A percentile compares a stretch with the other conserved stretches of the same genome.
phyloP scores from a whole-genome alignment of 768 basidiomycete genomes.

The Pholiota microspora region DNA sequence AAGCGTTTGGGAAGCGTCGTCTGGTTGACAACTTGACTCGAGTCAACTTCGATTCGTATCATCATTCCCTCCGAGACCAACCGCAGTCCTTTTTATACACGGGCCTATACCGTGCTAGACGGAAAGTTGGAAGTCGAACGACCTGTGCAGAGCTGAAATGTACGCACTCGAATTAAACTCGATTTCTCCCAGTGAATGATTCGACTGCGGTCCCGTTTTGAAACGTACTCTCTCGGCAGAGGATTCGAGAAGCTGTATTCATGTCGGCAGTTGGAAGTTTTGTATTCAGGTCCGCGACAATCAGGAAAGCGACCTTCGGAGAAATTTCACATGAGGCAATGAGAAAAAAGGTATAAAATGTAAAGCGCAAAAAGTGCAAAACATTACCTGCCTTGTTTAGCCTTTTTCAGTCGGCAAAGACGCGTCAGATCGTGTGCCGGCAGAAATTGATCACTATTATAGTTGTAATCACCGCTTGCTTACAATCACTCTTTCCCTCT shows the following conservation, averaged over 20 bases:
- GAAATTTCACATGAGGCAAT: neutral
- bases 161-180: no score
- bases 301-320: neutral
- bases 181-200: no score
- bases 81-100: no score
- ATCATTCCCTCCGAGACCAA: neutral
- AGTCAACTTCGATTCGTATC: neutral
- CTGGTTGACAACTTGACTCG: neutral
- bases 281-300: neutral
- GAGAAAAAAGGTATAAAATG: neutral
- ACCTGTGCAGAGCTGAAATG: neutral
- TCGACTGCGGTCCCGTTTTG: neutral
- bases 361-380: neutral
- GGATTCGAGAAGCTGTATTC: neutral
- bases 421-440: slow-evolving; percentile 9
- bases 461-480: neutral
- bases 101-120: neutral
- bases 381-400: neutral
- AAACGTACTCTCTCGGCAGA: neutral
- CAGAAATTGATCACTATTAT: neutral
- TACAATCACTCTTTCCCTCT: slow-evolving; percentile 3
- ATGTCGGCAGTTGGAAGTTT: neutral
- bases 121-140: neutral
- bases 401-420: slow-evolving; percentile 2
- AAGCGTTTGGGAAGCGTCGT: no score